Evolutionary conservation across 371 early-diverging fungal species (phyloP).

Genomic region (Rhizopus delemar): DNA sequence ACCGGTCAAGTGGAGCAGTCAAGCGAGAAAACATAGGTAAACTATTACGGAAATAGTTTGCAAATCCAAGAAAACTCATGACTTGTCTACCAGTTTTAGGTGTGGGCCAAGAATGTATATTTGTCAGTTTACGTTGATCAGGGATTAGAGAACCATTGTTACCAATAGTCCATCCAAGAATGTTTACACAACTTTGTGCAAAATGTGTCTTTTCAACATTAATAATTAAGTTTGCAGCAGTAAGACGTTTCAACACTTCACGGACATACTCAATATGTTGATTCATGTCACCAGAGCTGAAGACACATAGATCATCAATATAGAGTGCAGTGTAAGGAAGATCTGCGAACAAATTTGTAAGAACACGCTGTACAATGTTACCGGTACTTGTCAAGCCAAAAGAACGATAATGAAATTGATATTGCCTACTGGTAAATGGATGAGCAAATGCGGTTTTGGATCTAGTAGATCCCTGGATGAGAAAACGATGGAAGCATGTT

Average conservation of each 20-base stretch:
- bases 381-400: slow-evolving; percentile 3
- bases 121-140: no score
- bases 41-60: no score
- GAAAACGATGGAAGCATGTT: not conserved
- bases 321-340: slow-evolving; percentile 6
- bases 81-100: no score
- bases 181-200: no score
- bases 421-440: not conserved
- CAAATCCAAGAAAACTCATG: no score
- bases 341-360: slow-evolving; percentile 5
- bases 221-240: no score
- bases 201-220: no score
- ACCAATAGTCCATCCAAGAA: no score
- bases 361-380: not conserved
- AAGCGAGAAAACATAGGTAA: no score
- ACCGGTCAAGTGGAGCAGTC: no score
- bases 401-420: not conserved
- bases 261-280: slow-evolving; percentile 1
- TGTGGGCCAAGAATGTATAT: no score
- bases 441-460: not conserved
- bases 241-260: slow-evolving; percentile 10
- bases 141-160: no score
- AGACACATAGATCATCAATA: slow-evolving; percentile 10
- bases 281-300: not conserved
- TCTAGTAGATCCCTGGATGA: not conserved